Evolutionary conservation across 2,329 filamentous ascomycete genomes (phyloP).

Genomic region (Phymatotrichopsis omnivora): DNA sequence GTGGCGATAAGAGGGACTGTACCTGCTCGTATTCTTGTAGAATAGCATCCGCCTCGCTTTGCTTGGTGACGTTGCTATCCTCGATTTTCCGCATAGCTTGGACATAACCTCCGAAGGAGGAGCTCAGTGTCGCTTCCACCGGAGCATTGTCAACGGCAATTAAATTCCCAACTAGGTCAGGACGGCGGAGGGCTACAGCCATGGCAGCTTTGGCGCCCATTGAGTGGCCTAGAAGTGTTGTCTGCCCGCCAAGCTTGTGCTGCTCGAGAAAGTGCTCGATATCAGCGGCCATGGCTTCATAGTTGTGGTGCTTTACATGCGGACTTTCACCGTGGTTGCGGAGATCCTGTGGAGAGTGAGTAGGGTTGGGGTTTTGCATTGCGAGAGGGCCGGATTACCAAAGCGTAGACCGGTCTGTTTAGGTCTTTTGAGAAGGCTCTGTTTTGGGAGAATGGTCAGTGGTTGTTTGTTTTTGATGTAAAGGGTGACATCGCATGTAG

Average conservation of each 20-base stretch:
- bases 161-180: conserved; percentile 57
- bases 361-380: too few species aligned
- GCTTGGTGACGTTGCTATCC: conserved; percentile 52
- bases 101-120: conserved; percentile 69
- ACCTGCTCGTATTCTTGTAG: conserved; percentile 63
- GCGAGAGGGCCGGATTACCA: conserved; percentile 45
- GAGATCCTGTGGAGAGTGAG: conserved; percentile 70
- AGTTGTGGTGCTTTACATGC: conserved; percentile 66
- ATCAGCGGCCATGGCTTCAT: conserved; percentile 70
- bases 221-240: conserved; percentile 74
- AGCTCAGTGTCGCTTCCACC: conserved; percentile 63
- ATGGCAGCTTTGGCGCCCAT: conserved; percentile 97
- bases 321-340: conserved; percentile 90
- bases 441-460: conserved; percentile 18
- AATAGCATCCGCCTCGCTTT: conserved; percentile 71
- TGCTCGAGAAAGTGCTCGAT: conserved; percentile 66
- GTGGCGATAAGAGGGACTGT: conserved; percentile 37
- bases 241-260: conserved; percentile 58
- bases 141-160: conserved; percentile 89
- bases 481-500: neutral
- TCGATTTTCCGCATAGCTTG: conserved; percentile 78
- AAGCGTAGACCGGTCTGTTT: conserved; percentile 66
- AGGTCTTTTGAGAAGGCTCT: conserved; percentile 75
- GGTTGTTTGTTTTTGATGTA: too few species aligned
- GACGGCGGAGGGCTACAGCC: conserved; percentile 65